Percentiles rank a stretch among this genome's conserved stretches.
These are phyloP conservation scores for Ascochyta koolunga DNA, from an alignment of 2,329 filamentous ascomycete genomes.

Conservation along the genomic window DNA sequence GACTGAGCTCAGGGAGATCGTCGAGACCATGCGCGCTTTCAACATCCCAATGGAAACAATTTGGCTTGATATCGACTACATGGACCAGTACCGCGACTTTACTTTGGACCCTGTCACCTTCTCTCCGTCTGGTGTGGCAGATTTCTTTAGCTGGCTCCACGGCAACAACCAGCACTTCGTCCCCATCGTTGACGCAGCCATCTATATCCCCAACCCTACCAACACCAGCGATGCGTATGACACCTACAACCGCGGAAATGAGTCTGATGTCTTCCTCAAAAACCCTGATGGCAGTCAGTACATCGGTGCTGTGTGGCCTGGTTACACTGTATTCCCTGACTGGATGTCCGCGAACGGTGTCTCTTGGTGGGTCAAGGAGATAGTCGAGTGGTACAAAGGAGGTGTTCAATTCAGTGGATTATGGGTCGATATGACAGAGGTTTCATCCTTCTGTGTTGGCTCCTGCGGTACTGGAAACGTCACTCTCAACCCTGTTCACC, in stretches of 20 bases:
- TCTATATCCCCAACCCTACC: slow-evolving; percentile 74
- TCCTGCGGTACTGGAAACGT: slow-evolving; percentile 72
- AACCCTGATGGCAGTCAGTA: slow-evolving; percentile 63
- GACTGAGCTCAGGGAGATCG: slow-evolving; percentile 66
- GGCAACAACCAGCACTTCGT: slow-evolving; percentile 63
- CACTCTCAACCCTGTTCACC: slow-evolving; percentile 71
- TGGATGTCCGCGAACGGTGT: slow-evolving; percentile 65
- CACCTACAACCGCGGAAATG: slow-evolving; percentile 58
- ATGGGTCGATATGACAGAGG: slow-evolving; percentile 69
- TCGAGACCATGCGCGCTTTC: slow-evolving; percentile 60
- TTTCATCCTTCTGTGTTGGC: slow-evolving; percentile 70
- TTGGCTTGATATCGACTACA: slow-evolving; percentile 55
- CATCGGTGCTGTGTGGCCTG: slow-evolving; percentile 63
- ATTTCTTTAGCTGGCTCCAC: slow-evolving; percentile 61
- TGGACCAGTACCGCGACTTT: slow-evolving; percentile 61
- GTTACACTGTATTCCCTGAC: slow-evolving; percentile 67
- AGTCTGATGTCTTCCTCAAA: slow-evolving; percentile 56
- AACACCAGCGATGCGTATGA: slow-evolving; percentile 66
- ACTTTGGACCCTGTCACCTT: slow-evolving; percentile 61
- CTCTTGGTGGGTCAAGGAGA: slow-evolving; percentile 64
- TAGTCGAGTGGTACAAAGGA: slow-evolving; percentile 59
- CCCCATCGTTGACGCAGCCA: slow-evolving; percentile 67
- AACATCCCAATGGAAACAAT: slow-evolving; percentile 60
- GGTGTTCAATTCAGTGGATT: slow-evolving; percentile 60
- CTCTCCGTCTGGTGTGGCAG: slow-evolving; percentile 55